Evolutionary conservation across 768 basidiomycete species (phyloP).

Genomic region (Pleurotus platypus): DNA sequence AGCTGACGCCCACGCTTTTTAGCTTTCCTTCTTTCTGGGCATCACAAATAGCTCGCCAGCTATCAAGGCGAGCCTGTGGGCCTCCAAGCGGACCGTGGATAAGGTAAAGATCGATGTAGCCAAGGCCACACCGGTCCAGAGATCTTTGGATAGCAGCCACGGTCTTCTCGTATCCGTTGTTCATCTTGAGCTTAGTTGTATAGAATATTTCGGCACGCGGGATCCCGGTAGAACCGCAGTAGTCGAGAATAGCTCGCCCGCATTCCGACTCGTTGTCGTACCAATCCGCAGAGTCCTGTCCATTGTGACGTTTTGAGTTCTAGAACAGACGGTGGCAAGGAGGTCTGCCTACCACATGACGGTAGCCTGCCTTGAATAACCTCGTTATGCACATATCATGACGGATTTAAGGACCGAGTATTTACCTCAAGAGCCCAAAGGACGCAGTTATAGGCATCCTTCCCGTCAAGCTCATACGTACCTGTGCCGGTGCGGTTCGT

Average conservation of each 20-base stretch:
- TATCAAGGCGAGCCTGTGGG: conserved; percentile 47
- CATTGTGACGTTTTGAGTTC: too few relatives aligned
- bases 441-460: conserved; percentile 32
- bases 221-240: conserved; percentile 40
- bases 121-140: conserved; percentile 50
- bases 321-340: too few relatives aligned
- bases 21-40: conserved; percentile 58
- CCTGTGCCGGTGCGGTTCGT: conserved; percentile 17
- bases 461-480: conserved; percentile 53
- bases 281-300: conserved; percentile 46
- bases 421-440: conserved; percentile 60
- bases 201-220: conserved; percentile 63
- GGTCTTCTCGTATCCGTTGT: conserved; percentile 47
- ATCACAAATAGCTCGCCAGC: conserved; percentile 65
- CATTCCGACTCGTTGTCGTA: conserved; percentile 67
- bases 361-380: conserved; percentile 52
- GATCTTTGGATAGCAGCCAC: conserved; percentile 49
- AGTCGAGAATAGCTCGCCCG: conserved; percentile 57
- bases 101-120: conserved; percentile 68
- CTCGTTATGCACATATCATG: conserved; percentile 9
- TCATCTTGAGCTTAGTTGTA: conserved; percentile 66
- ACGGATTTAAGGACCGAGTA: conserved; percentile 8
- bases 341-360: conserved; percentile 46
- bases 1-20: conserved; percentile 63
- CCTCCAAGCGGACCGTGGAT: conserved; percentile 70